These are phyloP conservation scores for Aureobasidium sp. DNA, from an alignment of 2,329 filamentous ascomycete species.

Conservation along the genomic window DNA sequence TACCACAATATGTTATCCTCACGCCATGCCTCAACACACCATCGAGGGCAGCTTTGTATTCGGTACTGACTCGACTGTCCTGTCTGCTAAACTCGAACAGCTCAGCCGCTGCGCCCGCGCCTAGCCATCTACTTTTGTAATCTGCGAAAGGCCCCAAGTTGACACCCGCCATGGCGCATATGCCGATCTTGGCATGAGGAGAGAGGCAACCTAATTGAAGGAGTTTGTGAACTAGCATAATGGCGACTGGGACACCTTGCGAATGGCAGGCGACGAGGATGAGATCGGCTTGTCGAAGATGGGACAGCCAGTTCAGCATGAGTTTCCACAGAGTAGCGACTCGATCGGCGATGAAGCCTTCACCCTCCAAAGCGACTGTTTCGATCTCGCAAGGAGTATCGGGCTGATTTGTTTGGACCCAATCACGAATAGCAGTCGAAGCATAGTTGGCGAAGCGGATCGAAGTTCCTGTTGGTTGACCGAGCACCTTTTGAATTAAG, in stretches of 20 bases:
- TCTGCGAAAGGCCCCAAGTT: slow-evolving; percentile 89
- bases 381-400: slow-evolving; percentile 75
- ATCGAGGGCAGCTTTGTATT: slow-evolving; percentile 70
- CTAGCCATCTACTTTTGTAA: slow-evolving; percentile 83
- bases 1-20: slow-evolving; percentile 80
- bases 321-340: slow-evolving; percentile 93
- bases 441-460: slow-evolving; percentile 86
- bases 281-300: slow-evolving; percentile 80
- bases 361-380: slow-evolving; percentile 89
- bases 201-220: slow-evolving; percentile 83
- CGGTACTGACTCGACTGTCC: slow-evolving; percentile 71
- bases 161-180: slow-evolving; percentile 87
- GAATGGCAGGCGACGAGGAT: slow-evolving; percentile 91
- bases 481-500: slow-evolving; percentile 81
- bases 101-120: slow-evolving; percentile 76
- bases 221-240: slow-evolving; percentile 88
- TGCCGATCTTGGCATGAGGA: slow-evolving; percentile 62
- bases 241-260: slow-evolving; percentile 86
- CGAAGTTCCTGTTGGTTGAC: slow-evolving; percentile 91
- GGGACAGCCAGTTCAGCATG: slow-evolving; percentile 88
- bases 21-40: slow-evolving; percentile 71
- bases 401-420: slow-evolving; percentile 57
- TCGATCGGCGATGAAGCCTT: slow-evolving; percentile 83
- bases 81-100: slow-evolving; percentile 88
- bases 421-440: slow-evolving; percentile 74